A percentile compares a stretch with the other conserved stretches of the same genome.
These are phyloP conservation scores for Wickerhamomyces bisporus DNA, from an alignment of 805 yeast species.

Conservation along the genomic window DNA sequence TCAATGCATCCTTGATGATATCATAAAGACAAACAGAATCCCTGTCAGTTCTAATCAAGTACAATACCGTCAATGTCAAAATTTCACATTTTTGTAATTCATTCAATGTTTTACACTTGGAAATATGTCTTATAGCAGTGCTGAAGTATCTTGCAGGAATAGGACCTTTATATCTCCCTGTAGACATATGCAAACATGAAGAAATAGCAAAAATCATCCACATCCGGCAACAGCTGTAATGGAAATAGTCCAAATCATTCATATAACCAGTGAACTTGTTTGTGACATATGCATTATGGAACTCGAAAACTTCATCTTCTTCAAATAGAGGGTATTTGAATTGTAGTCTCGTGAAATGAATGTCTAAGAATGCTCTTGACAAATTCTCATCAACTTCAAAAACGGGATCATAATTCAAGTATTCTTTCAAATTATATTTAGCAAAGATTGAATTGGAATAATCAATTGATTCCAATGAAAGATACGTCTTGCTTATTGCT, in stretches of 20 bases:
- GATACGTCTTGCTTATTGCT: constrained; percentile 3
- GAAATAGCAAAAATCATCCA: constrained; percentile 50
- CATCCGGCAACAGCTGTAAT: constrained; percentile 50
- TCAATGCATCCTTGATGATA: constrained; percentile 49
- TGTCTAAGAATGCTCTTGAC: constrained; percentile 46
- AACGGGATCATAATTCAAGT: constrained; percentile 43
- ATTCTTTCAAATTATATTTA: constrained; percentile 43
- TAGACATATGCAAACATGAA: constrained; percentile 47
- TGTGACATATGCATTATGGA: constrained; percentile 44
- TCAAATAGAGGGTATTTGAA: constrained; percentile 52
- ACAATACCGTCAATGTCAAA: constrained; percentile 45
- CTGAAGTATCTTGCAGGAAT: constrained; percentile 53
- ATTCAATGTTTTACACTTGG: constrained; percentile 37
- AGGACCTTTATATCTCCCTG: constrained; percentile 52
- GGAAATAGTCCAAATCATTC: constrained; percentile 39
- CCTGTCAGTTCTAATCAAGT: constrained; percentile 55
- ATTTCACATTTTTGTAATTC: constrained; percentile 47
- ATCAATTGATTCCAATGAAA: constrained; percentile 31
- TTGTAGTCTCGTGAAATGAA: constrained; percentile 51
- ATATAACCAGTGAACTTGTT: constrained; percentile 28
- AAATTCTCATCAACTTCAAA: constrained; percentile 45
- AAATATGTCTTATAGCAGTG: constrained; percentile 52
- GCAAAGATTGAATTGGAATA: constrained; percentile 37
- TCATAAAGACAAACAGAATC: constrained; percentile 51
- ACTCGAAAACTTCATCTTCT: constrained; percentile 45